Evolutionary conservation across 495 filamentous ascomycete genomes (phyloP), one percentile per base, ranked within the genome.

Genomic region (Aspergillus kassunensis): DNA sequence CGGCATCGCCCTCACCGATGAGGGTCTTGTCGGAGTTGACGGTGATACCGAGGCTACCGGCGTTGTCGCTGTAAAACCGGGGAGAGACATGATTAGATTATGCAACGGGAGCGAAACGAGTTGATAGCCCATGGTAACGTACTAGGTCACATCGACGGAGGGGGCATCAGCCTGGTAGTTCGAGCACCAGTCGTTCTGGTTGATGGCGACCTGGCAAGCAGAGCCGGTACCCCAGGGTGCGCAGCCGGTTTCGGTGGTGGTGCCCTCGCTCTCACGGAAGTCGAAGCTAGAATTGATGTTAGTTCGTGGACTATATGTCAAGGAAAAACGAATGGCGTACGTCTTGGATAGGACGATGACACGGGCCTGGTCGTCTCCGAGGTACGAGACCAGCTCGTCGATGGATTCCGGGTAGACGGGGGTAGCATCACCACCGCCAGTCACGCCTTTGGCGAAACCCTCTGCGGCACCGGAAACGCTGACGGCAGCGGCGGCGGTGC

Each of bases 141-240:
- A 59, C 57, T 77, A 77, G n/a, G 57, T 65, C 24, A 81, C 75
- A 3, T 53, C 53, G 33, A 65, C 63, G 5, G 51, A 51, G 0
- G 69, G 67, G 8, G 71, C 69, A 43, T 54, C 35, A 0, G 71
- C 40, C 61, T 74, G 45, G 49, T 72, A 72, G 61, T 71, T 73
- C 11, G 36, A 58, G 54, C 73, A 78, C 76, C 76, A 77, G 59
- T 67, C 54, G 50, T 77, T 63, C 60, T 72, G 55, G 65, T 79
- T 77, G 56, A 83, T 82, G 35, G 80, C 80, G 42, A 75, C 46
- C 63, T 77, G 80, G 56, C 69, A 78, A 25, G 37, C 71, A 45
- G 59, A 60, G 29, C 42, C 65, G 45, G 72, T 73, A 16, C 68
- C 68, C 71, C 74, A 76, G 18, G 71, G 70, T 39, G 72, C 67